Percentiles rank a stretch among this genome's conserved stretches.
Evolutionary conservation across 305 asterid species (phyloP).

Genomic region (Petunia hybrid): DNA sequence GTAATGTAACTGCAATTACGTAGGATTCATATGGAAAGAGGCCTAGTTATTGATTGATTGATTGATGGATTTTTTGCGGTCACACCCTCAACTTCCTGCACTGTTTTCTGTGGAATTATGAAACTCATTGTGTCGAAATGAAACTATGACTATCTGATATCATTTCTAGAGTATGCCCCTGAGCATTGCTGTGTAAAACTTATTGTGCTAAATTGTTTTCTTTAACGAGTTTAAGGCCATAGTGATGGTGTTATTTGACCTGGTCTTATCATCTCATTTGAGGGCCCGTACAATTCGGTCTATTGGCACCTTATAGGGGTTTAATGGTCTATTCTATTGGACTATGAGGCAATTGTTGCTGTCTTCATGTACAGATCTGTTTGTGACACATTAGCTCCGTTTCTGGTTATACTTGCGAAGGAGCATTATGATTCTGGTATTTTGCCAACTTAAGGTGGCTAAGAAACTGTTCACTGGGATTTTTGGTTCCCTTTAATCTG

Average conservation of each 20-base stretch:
- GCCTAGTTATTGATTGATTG: neutral
- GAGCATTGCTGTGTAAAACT: neutral
- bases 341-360: neutral
- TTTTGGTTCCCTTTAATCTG: neutral
- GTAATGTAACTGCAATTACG: too few species aligned
- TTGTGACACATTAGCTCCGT: neutral
- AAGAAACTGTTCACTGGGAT: neutral
- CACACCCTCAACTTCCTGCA: neutral
- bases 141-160: neutral
- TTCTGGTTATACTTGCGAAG: slow-evolving; percentile 10
- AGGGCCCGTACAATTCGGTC: too few species aligned
- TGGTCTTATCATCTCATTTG: neutral
- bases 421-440: slow-evolving; percentile 2
- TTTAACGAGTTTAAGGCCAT: neutral
- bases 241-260: neutral
- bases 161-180: neutral
- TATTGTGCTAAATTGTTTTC: neutral
- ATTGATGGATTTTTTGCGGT: neutral
- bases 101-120: neutral
- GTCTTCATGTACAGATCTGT: slow-evolving; percentile 2
- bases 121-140: neutral
- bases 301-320: neutral
- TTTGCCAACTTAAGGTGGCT: slow-evolving; percentile 26
- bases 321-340: neutral
- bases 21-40: neutral